These are phyloP conservation scores for Alternaria longipes DNA, from an alignment of 2,329 filamentous ascomycete species.

Conservation along the genomic window DNA sequence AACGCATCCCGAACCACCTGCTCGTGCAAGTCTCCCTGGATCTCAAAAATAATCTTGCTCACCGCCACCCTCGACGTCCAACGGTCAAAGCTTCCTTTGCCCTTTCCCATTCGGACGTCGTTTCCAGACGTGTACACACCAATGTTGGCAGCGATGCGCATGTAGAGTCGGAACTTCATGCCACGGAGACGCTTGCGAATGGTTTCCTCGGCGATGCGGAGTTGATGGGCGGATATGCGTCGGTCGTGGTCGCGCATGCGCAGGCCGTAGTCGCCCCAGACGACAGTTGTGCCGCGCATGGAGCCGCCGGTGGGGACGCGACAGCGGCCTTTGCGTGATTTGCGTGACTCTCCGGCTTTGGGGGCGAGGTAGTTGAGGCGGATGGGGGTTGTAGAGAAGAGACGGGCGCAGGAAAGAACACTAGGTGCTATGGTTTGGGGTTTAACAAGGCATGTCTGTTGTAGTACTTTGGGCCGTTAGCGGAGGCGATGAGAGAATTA, in stretches of 20 bases:
- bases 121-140: constrained; percentile 96
- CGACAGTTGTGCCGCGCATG: constrained; percentile 89
- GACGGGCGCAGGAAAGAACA: constrained; percentile 51
- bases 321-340: constrained; percentile 86
- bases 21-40: constrained; percentile 92
- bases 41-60: constrained; percentile 89
- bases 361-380: constrained; percentile 82
- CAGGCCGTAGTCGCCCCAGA: constrained; percentile 95
- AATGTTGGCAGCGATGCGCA: constrained; percentile 88
- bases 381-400: constrained; percentile 76
- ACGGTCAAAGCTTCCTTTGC: constrained; percentile 96
- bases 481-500: neutral
- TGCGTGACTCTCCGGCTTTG: constrained; percentile 79
- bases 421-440: constrained; percentile 46
- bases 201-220: constrained; percentile 92
- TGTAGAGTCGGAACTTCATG: constrained; percentile 91
- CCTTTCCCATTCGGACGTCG: constrained; percentile 98
- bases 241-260: constrained; percentile 94
- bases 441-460: constrained; percentile 40
- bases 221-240: constrained; percentile 83
- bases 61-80: constrained; percentile 92
- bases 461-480: constrained; percentile 30
- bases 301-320: constrained; percentile 91
- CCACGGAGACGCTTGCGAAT: constrained; percentile 89
- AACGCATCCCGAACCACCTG: constrained; percentile 94